phyloP scores from a whole-genome alignment of 192 early-diverging fungal genomes.

The Backusella macrospora region DNA sequence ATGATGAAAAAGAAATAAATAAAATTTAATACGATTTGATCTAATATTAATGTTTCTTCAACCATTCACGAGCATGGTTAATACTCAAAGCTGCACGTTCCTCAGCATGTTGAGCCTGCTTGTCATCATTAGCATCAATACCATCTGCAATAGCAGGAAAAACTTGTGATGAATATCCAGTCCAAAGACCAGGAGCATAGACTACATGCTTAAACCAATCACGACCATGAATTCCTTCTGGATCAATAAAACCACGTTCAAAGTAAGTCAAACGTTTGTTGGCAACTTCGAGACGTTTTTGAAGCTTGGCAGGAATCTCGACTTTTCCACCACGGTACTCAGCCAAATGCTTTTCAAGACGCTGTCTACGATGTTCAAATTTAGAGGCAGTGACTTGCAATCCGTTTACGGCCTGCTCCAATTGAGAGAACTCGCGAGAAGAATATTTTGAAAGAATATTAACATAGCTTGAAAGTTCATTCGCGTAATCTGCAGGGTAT shows the following conservation, averaged over 20 bases:
- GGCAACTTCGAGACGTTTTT: constrained; percentile 39
- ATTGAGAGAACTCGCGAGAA: background rate
- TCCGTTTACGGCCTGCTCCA: constrained; percentile 16
- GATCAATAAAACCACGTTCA: constrained; percentile 59
- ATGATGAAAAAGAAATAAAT: background rate
- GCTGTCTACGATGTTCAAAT: constrained; percentile 22
- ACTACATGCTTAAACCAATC: constrained; percentile 67
- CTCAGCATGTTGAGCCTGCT: constrained; percentile 14
- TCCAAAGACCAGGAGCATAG: constrained; percentile 54
- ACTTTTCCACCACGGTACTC: constrained; percentile 31
- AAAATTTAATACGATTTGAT: background rate
- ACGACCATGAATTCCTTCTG: constrained; percentile 56
- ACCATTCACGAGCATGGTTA: constrained; percentile 19
- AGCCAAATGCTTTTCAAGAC: constrained; percentile 41
- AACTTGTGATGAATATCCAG: constrained; percentile 51
- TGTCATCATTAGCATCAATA: constrained; percentile 15
- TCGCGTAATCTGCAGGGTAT: constrained; percentile 46
- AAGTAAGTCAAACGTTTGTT: constrained; percentile 51
- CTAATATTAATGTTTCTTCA: constrained; percentile 3
- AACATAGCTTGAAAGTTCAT: constrained; percentile 42
- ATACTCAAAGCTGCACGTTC: constrained; percentile 24
- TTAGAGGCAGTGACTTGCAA: constrained; percentile 25
- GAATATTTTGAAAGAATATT: constrained; percentile 19
- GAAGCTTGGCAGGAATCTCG: constrained; percentile 26
- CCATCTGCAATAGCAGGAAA: constrained; percentile 62